phyloP scores from a whole-genome alignment of 331 rosid species.

The Malus hybrid region DNA sequence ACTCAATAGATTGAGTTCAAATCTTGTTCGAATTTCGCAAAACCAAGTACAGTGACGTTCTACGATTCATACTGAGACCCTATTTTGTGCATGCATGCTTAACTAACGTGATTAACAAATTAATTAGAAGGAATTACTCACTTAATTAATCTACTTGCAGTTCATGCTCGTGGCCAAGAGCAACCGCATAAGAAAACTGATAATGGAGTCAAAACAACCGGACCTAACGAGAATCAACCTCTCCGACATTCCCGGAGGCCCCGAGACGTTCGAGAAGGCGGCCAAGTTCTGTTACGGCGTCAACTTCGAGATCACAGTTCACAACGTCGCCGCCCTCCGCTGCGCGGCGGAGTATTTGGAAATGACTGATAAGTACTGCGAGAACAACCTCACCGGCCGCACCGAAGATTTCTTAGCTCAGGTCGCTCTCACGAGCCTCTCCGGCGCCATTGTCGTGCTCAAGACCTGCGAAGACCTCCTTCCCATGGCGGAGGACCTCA shows the following conservation, averaged over 20 bases:
- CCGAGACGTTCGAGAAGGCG: constrained; percentile 75
- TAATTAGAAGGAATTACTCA: not conserved
- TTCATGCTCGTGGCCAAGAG: constrained; percentile 89
- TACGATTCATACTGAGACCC: fast-evolving
- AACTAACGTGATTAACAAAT: not conserved
- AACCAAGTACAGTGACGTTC: no score
- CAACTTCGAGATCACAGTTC: constrained; percentile 79
- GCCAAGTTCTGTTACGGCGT: constrained; percentile 91
- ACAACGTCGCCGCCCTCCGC: constrained; percentile 70
- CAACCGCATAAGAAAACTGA: constrained; percentile 65
- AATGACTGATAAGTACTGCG: constrained; percentile 67
- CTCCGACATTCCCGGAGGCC: constrained; percentile 73
- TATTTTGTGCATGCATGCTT: not conserved
- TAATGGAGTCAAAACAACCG: constrained; percentile 49
- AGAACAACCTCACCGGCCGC: constrained; percentile 60
- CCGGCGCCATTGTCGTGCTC: constrained; percentile 52
- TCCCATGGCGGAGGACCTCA: constrained; percentile 50
- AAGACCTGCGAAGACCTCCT: constrained; percentile 52
- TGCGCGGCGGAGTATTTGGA: constrained; percentile 82
- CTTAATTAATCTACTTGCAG: constrained; percentile 15
- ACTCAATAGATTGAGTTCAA: not conserved
- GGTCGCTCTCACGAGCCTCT: constrained; percentile 57
- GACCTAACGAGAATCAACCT: constrained; percentile 60
- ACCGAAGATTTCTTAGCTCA: constrained; percentile 68
- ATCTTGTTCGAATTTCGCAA: not conserved